Conservation (phyloP, 2,329 filamentous ascomycete species). For the Cephalotrichum gorgonifer region DNA sequence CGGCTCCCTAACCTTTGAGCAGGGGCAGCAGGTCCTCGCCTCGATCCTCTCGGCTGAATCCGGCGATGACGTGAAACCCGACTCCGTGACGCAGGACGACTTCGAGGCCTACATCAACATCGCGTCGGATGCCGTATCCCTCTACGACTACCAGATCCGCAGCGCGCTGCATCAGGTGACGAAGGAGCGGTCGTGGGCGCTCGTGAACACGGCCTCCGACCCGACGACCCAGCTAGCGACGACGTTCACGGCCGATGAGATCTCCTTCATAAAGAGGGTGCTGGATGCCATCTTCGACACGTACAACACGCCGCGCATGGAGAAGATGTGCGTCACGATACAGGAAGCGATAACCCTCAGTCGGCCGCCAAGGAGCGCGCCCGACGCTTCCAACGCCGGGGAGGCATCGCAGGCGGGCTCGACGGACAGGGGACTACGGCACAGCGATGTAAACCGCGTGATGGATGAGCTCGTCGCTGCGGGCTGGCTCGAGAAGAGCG, state of each 20-base stretch:
- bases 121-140: conserved; percentile 62
- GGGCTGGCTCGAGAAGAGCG: conserved; percentile 75
- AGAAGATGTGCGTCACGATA: conserved; percentile 71
- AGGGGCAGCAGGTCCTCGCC: conserved; percentile 66
- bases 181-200: conserved; percentile 61
- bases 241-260: conserved; percentile 68
- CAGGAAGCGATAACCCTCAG: conserved; percentile 69
- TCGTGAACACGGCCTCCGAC: conserved; percentile 85
- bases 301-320: conserved; percentile 68
- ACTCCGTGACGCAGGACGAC: conserved; percentile 57
- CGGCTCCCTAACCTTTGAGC: conserved; percentile 63
- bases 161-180: conserved; percentile 58
- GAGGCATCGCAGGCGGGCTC: conserved; percentile 21
- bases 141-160: conserved; percentile 82
- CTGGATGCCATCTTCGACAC: conserved; percentile 88
- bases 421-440: conserved; percentile 52
- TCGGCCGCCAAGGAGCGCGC: conserved; percentile 30
- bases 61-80: conserved; percentile 29
- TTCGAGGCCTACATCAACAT: conserved; percentile 59
- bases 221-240: conserved; percentile 80
- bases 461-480: conserved; percentile 62
- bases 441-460: conserved; percentile 66
- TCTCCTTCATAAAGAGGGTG: conserved; percentile 78
- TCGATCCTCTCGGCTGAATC: conserved; percentile 55
- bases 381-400: conserved; percentile 22